These are phyloP conservation scores for Suhomyces atakaporum DNA, from an alignment of 1,139 yeast species.

Conservation along the genomic window DNA sequence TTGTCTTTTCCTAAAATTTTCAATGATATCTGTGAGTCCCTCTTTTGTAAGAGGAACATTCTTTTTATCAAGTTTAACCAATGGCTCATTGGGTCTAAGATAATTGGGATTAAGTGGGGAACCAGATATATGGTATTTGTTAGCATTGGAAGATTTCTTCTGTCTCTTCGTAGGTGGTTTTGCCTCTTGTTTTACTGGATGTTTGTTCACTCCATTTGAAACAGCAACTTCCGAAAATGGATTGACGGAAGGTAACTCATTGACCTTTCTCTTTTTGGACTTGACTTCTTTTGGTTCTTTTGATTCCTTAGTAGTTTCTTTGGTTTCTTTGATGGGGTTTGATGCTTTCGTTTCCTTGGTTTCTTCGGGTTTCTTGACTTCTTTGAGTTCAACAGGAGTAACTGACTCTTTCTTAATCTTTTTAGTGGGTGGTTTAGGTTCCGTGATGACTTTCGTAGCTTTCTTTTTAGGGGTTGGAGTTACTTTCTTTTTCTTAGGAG, in stretches of 20 bases:
- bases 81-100: slow-evolving; percentile 4
- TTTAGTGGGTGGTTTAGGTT: slow-evolving; percentile 3
- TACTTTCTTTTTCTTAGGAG: slow-evolving; percentile 7
- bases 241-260: neutral
- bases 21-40: slow-evolving; percentile 5
- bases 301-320: slow-evolving; percentile 3
- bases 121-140: slow-evolving; percentile 2
- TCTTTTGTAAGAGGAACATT: slow-evolving; percentile 5
- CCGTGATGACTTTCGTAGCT: neutral
- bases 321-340: neutral
- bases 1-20: slow-evolving; percentile 19
- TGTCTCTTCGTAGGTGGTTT: slow-evolving; percentile 10
- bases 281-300: slow-evolving; percentile 6
- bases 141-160: slow-evolving; percentile 8
- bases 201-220: neutral
- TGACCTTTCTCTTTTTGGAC: slow-evolving; percentile 12
- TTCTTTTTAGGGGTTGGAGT: slow-evolving; percentile 7
- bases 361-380: neutral
- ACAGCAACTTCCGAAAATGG: neutral
- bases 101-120: slow-evolving; percentile 14
- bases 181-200: neutral
- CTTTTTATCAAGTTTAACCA: slow-evolving; percentile 11
- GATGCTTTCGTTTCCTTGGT: slow-evolving; percentile 2
- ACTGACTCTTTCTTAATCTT: slow-evolving; percentile 5
- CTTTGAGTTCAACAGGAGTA: neutral